phyloP scores from a whole-genome alignment of 805 yeast genomes.

The Ogataea chonburiensis region DNA sequence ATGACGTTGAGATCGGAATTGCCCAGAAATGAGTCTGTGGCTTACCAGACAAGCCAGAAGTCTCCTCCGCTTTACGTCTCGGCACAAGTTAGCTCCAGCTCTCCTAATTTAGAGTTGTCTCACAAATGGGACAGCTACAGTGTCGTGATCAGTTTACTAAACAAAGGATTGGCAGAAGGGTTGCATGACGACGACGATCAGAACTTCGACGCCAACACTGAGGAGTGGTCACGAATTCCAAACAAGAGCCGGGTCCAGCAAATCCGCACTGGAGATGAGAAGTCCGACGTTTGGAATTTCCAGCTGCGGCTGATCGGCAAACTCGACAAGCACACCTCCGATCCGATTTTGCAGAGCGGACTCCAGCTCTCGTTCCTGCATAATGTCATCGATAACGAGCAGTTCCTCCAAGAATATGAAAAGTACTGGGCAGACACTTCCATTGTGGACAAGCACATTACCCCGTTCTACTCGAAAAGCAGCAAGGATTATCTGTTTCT shows the following conservation, averaged over 20 bases:
- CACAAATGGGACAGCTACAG: slow-evolving; percentile 30
- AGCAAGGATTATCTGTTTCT: slow-evolving; percentile 31
- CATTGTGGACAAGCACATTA: slow-evolving; percentile 27
- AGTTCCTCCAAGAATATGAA: slow-evolving; percentile 66
- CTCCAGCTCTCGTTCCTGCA: slow-evolving; percentile 27
- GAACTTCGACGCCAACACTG: slow-evolving; percentile 29
- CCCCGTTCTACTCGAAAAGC: slow-evolving; percentile 25
- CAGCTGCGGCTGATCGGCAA: slow-evolving; percentile 21
- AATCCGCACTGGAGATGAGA: slow-evolving; percentile 20
- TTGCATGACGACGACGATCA: slow-evolving; percentile 24
- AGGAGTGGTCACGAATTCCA: slow-evolving; percentile 29
- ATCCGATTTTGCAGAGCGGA: slow-evolving; percentile 23
- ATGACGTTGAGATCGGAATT: slow-evolving; percentile 6
- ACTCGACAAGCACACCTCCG: slow-evolving; percentile 23
- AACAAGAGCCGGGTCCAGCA: slow-evolving; percentile 12
- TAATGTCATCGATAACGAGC: slow-evolving; percentile 56
- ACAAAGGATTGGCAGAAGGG: slow-evolving; percentile 27
- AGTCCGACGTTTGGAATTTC: slow-evolving; percentile 30
- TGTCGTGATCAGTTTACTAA: slow-evolving; percentile 24
- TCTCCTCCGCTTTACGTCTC: not conserved
- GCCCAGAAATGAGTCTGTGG: not conserved
- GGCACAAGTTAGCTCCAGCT: not conserved
- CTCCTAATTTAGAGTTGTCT: slow-evolving; percentile 8
- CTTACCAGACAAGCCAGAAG: no score
- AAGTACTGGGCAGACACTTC: slow-evolving; percentile 28